Evolutionary conservation across 2,329 filamentous ascomycete species (phyloP).

Genomic region (Xylaria sp.): DNA sequence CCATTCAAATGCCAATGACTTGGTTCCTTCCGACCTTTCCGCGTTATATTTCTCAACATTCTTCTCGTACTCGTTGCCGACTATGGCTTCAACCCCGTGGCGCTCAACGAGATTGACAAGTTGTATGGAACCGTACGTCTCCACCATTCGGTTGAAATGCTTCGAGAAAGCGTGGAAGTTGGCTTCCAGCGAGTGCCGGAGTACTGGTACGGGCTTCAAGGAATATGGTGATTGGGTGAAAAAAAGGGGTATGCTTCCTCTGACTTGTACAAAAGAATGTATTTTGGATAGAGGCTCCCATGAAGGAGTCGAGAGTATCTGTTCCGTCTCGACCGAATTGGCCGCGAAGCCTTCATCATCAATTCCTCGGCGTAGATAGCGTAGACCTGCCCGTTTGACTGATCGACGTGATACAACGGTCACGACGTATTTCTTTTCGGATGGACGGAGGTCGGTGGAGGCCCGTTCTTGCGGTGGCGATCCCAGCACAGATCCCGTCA

Average conservation of each 20-base stretch:
- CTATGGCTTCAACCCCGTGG: conserved; percentile 77
- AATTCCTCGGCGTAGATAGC: conserved; percentile 87
- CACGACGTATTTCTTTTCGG: conserved; percentile 71
- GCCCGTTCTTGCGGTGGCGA: conserved; percentile 32
- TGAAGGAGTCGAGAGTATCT: conserved; percentile 76
- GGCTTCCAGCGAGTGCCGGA: conserved; percentile 79
- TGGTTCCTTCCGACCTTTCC: conserved; percentile 52
- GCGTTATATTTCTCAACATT: conserved; percentile 71
- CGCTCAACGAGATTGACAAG: conserved; percentile 88
- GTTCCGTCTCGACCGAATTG: conserved; percentile 93
- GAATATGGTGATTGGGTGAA: conserved; percentile 96
- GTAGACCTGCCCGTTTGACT: conserved; percentile 81
- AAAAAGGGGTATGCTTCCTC: conserved; percentile 92
- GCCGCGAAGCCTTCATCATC: conserved; percentile 89
- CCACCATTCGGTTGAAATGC: conserved; percentile 75
- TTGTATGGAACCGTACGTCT: conserved; percentile 77
- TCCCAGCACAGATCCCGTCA: conserved; percentile 27
- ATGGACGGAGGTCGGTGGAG: conserved; percentile 45
- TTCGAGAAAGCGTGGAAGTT: conserved; percentile 79
- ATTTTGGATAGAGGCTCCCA: conserved; percentile 68
- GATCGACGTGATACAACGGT: conserved; percentile 92
- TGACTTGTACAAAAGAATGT: conserved; percentile 84
- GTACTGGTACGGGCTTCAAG: conserved; percentile 81
- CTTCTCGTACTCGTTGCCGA: conserved; percentile 79
- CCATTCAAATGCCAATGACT: conserved; percentile 79